phyloP scores from a whole-genome alignment of 768 basidiomycete genomes.

The Vishniacozyma victoriae region DNA sequence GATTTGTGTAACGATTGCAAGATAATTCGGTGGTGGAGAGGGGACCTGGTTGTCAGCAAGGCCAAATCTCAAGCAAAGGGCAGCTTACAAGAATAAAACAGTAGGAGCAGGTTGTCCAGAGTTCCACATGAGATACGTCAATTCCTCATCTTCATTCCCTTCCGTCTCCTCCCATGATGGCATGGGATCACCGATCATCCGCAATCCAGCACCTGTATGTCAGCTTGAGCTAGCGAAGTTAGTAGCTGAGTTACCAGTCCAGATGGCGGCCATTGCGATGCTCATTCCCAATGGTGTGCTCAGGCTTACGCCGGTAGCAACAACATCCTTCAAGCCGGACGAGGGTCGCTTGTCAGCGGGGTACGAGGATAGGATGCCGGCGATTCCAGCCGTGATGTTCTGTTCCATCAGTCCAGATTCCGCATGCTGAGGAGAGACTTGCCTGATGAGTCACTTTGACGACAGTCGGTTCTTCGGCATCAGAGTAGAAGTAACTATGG shows the following conservation, averaged over 20 bases:
- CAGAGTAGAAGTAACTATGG: constrained; percentile 50
- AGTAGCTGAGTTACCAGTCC: constrained; percentile 30
- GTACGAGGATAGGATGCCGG: constrained; percentile 67
- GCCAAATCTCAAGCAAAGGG: not conserved
- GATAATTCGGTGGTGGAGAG: constrained; percentile 58
- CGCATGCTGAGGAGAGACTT: constrained; percentile 4
- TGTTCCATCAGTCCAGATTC: constrained; percentile 12
- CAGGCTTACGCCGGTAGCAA: constrained; percentile 68
- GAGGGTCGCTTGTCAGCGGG: constrained; percentile 61
- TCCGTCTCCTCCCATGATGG: constrained; percentile 6
- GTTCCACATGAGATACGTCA: not conserved
- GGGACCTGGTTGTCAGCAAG: constrained; percentile 38
- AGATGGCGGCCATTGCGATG: constrained; percentile 65
- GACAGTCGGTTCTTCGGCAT: constrained; percentile 36
- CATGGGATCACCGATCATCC: constrained; percentile 24
- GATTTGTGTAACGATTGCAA: constrained; percentile 56
- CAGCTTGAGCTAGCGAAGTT: constrained; percentile 66
- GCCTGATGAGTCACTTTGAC: constrained; percentile 60
- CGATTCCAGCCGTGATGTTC: constrained; percentile 83
- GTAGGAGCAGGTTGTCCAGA: constrained; percentile 54
- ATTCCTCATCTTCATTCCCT: constrained; percentile 12
- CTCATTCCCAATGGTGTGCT: constrained; percentile 73
- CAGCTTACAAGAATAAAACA: constrained; percentile 57
- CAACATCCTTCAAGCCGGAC: constrained; percentile 62
- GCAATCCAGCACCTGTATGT: constrained; percentile 32